Base-by-base conservation (phyloP, 1,139 yeast genomes). In the Maudiozyma humilis region DNA sequence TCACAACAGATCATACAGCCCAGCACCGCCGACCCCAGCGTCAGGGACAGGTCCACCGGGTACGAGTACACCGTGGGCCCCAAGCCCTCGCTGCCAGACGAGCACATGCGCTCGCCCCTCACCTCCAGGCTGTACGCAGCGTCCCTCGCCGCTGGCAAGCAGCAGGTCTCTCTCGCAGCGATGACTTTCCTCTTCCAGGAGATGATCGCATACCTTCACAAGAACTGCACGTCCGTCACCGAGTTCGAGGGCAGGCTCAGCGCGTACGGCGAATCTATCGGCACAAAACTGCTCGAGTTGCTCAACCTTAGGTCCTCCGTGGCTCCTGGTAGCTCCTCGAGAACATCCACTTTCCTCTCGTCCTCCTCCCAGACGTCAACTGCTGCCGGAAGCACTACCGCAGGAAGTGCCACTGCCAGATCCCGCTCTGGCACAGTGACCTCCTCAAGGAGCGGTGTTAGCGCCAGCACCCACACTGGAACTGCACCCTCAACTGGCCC, bases 241-340 rank as follows among this genome's bases (percentile, higher is more conserved):
- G 63, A 88, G 52, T 70, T 91, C 44, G 96, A 89, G 59, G 70
- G 76, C 27, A 71, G 84, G 50, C 71, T 91, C 45, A 84, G 82
- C 56, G 78, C 81, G 7, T 67, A 86, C 39, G 98, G 98, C 0
- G 75, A 86, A 63, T 71, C 78, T 56, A 69, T 82, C 38, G 91
- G 91, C 4, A 66, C 70, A 25, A 75, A 80, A 48, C 62, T 75
- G 36, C 60, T 80, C 29, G 89, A 82, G 55, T 61, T 82, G 49
- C 66, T 75, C 8, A 73, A 79, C 23, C 62, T 79, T 36, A 67
- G 87, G 48, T 78, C 75, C n/a, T 59, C 63, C 1, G 45, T 59
- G 6, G 49, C 56, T 2, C 46, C 50, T 55, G 40, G 47, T 12
- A 38, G 41, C 14, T 46, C 49, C 15, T 44, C 53, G 10, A 49